These are phyloP conservation scores for Talaromyces islandicus DNA, from an alignment of 2,329 filamentous ascomycete species.

Conservation along the genomic window DNA sequence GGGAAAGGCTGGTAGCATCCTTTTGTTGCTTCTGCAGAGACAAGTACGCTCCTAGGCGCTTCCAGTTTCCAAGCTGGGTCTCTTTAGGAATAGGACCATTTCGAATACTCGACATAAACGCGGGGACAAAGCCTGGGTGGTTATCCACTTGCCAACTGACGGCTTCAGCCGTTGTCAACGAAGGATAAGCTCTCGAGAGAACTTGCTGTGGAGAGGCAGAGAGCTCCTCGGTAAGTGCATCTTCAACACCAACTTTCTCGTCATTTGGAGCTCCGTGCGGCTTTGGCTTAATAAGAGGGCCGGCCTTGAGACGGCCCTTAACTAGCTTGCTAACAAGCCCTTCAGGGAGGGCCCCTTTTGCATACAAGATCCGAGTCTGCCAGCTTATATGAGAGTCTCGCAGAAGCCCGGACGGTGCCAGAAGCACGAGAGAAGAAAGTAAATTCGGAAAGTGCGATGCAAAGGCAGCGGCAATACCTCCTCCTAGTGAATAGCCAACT, in stretches of 20 bases:
- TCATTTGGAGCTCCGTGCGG: conserved; percentile 21
- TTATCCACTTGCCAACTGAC: conserved; percentile 64
- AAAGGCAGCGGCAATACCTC: conserved; percentile 66
- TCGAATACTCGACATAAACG: conserved; percentile 66
- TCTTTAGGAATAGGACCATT: conserved; percentile 64
- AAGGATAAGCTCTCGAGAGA: conserved; percentile 48
- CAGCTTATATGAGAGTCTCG: conserved; percentile 57
- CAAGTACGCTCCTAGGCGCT: conserved; percentile 47
- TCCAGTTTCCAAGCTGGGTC: conserved; percentile 53
- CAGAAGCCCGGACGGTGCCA: conserved; percentile 75
- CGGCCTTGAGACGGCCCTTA: conserved; percentile 43
- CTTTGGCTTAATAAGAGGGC: conserved; percentile 28
- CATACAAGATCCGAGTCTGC: conserved; percentile 59
- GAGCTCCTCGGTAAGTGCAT: conserved; percentile 37
- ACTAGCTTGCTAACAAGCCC: conserved; percentile 50
- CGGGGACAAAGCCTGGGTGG: conserved; percentile 62
- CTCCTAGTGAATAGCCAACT: conserved; percentile 75
- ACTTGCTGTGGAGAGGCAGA: conserved; percentile 27
- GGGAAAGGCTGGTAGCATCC: conserved; percentile 25
- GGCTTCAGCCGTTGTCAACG: conserved; percentile 55
- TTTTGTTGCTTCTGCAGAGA: conserved; percentile 30
- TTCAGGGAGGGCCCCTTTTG: conserved; percentile 54
- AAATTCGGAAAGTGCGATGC: conserved; percentile 62
- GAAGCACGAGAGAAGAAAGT: conserved; percentile 63
- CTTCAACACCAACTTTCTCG: conserved; percentile 29